Percentiles rank a stretch among this genome's conserved stretches.
Evolutionary conservation across 805 yeast genomes (phyloP).

Genomic region (Komagataella kurtzmanii): DNA sequence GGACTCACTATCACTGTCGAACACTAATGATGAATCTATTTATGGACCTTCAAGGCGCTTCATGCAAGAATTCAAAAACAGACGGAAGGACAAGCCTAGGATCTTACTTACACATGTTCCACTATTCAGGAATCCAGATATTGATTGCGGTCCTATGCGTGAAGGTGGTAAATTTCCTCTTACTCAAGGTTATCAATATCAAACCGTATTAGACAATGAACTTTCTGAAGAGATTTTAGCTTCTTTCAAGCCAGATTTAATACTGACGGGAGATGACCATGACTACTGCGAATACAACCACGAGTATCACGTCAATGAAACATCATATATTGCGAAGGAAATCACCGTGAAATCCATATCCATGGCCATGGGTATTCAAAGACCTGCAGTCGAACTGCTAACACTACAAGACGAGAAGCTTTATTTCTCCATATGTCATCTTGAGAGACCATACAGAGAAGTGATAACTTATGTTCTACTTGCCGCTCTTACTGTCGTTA

Average conservation of each 20-base stretch:
- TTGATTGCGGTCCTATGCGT: constrained; percentile 66
- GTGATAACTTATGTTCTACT: constrained; percentile 21
- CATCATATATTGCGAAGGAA: constrained; percentile 25
- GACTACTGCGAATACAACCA: constrained; percentile 82
- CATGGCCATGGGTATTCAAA: constrained; percentile 70
- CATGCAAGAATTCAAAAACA: constrained; percentile 22
- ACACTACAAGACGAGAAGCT: constrained; percentile 7
- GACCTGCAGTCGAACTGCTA: constrained; percentile 22
- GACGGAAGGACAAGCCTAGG: constrained; percentile 31
- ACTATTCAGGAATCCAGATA: constrained; percentile 46
- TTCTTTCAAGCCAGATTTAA: constrained; percentile 47
- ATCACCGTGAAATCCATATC: constrained; percentile 78
- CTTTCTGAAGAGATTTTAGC: constrained; percentile 43
- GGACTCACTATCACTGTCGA: constrained; percentile 72
- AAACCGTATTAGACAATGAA: constrained; percentile 60
- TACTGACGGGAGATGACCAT: constrained; percentile 92
- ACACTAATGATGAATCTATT: constrained; percentile 29
- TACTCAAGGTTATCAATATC: constrained; percentile 71
- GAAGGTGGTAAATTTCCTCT: constrained; percentile 65
- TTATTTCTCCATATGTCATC: constrained; percentile 27
- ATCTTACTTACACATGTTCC: constrained; percentile 82
- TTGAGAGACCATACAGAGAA: constrained; percentile 31
- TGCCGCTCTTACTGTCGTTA: constrained; percentile 15
- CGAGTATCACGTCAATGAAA: constrained; percentile 8
- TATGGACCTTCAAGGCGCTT: constrained; percentile 37